Percentiles rank a stretch among this genome's conserved stretches.
phyloP scores from a whole-genome alignment of 1,139 yeast species.

The Candida dubliniensis region DNA sequence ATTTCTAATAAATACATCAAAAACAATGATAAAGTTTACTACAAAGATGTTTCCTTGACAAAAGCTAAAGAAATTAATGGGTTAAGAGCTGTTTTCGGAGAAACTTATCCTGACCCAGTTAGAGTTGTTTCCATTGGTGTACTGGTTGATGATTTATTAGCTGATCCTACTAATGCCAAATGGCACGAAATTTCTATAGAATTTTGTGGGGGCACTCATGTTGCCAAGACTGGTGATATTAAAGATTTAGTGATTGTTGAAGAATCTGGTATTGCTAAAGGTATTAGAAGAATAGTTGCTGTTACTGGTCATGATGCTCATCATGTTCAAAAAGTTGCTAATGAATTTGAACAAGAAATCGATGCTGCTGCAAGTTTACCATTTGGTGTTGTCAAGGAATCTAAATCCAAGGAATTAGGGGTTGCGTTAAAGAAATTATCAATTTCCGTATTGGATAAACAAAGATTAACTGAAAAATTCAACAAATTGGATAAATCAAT shows the following conservation, averaged over 20 bases:
- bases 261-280: constrained; percentile 98
- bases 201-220: constrained; percentile 99
- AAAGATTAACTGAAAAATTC: constrained; percentile 71
- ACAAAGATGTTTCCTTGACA: constrained; percentile 77
- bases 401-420: constrained; percentile 77
- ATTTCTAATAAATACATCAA: constrained; percentile 72
- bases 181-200: constrained; percentile 85
- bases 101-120: constrained; percentile 98
- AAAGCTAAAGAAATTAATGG: constrained; percentile 76
- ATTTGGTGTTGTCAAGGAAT: constrained; percentile 74
- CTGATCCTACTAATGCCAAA: constrained; percentile 64
- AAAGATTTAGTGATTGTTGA: constrained; percentile 86
- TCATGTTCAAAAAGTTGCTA: constrained; percentile 82
- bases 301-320: constrained; percentile 91
- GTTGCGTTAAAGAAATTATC: constrained; percentile 79
- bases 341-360: constrained; percentile 64
- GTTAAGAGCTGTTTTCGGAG: constrained; percentile 97
- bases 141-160: constrained; percentile 76
- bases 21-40: constrained; percentile 68
- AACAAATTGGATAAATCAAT: constrained; percentile 78
- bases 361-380: constrained; percentile 56
- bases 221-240: constrained; percentile 87
- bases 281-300: constrained; percentile 96
- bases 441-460: constrained; percentile 81
- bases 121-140: constrained; percentile 96